Evolutionary conservation across 768 basidiomycete genomes (phyloP).

Genomic region (Tricholoma matsutake): DNA sequence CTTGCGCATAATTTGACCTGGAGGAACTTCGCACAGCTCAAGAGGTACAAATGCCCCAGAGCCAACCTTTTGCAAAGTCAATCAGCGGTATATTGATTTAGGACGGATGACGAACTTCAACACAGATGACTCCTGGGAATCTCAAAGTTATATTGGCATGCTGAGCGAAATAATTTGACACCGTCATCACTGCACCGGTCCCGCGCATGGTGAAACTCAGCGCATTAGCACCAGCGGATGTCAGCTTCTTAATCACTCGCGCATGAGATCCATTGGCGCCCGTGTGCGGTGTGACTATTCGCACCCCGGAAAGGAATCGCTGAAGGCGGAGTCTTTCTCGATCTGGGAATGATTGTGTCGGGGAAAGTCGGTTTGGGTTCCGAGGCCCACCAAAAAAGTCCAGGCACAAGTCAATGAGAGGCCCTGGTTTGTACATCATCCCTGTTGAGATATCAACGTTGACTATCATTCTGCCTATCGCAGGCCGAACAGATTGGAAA

Average conservation of each 20-base stretch:
- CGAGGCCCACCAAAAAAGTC: constrained; percentile 44
- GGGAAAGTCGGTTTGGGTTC: constrained; percentile 30
- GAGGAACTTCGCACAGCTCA: constrained; percentile 59
- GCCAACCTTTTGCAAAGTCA: constrained; percentile 43
- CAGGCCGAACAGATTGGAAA: constrained; percentile 76
- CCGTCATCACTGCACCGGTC: constrained; percentile 27
- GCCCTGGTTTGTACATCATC: constrained; percentile 68
- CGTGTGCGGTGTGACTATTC: constrained; percentile 23
- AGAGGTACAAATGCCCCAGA: constrained; percentile 62
- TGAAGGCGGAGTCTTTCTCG: constrained; percentile 43
- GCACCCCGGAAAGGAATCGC: constrained; percentile 35
- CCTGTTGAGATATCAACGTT: constrained; percentile 80
- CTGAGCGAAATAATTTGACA: constrained; percentile 17
- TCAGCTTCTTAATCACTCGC: constrained; percentile 57
- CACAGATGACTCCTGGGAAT: constrained; percentile 48
- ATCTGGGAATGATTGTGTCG: constrained; percentile 42
- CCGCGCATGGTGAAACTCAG: constrained; percentile 48
- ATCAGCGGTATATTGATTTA: neutral
- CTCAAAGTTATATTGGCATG: constrained; percentile 31
- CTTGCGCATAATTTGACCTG: constrained; percentile 71
- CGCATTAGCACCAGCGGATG: constrained; percentile 43
- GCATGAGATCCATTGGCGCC: constrained; percentile 8
- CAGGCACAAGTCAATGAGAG: constrained; percentile 54
- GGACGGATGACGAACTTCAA: constrained; percentile 41
- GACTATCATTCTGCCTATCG: constrained; percentile 57